Evolutionary conservation across 306 rosid species (phyloP).

Genomic region (Alnus glutinosa): DNA sequence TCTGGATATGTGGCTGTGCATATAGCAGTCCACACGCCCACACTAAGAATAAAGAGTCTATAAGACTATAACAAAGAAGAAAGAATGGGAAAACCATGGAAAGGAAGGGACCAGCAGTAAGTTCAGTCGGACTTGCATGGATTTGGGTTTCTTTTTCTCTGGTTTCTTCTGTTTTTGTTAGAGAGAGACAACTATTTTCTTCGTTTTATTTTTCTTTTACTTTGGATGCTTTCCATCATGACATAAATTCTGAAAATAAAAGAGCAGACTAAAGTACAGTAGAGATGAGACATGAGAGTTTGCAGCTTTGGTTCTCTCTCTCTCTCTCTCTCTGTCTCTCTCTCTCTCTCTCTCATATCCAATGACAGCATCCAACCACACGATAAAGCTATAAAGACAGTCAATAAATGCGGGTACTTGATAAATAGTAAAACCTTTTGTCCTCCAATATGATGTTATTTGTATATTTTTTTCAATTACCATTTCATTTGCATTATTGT

Average conservation of each 20-base stretch:
- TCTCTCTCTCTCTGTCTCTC: constrained; percentile 37
- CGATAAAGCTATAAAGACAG: constrained; percentile 34
- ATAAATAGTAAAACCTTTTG: constrained; percentile 10
- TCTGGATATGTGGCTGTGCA: constrained; percentile 5
- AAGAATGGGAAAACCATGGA: constrained; percentile 7
- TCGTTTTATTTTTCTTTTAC: not conserved
- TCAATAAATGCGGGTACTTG: constrained; percentile 31
- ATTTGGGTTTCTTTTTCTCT: constrained; percentile 40
- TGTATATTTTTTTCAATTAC: not conserved
- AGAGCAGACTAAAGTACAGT: constrained; percentile 46
- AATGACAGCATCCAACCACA: constrained; percentile 44
- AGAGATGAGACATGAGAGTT: constrained; percentile 49
- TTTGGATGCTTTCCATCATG: constrained; percentile 39
- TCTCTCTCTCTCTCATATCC: constrained; percentile 35
- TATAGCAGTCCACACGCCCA: constrained; percentile 6
- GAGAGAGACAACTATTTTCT: constrained; percentile 36
- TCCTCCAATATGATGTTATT: not conserved
- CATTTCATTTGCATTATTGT: no score
- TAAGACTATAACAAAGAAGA: not conserved
- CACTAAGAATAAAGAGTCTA: not conserved
- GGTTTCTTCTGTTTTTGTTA: constrained; percentile 31
- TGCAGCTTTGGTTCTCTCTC: constrained; percentile 43
- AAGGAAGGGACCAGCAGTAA: constrained; percentile 53
- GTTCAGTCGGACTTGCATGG: constrained; percentile 46
- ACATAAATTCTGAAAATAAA: constrained; percentile 50